A percentile compares a stretch with the other conserved stretches of the same genome.
phyloP scores from a whole-genome alignment of 1,139 yeast genomes.

The Hansenula anomala region DNA sequence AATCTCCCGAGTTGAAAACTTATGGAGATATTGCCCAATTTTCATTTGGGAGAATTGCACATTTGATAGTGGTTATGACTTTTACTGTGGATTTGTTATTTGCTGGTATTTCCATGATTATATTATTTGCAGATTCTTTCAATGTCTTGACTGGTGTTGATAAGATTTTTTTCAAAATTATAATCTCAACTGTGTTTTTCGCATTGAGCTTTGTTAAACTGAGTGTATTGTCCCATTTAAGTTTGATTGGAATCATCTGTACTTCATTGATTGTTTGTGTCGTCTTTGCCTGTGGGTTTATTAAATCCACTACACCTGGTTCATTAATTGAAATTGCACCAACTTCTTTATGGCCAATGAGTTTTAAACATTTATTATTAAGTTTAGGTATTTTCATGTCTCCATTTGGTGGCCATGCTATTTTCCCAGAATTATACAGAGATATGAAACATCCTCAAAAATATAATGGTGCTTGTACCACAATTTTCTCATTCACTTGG shows the following conservation, averaged over 20 bases:
- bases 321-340: slow-evolving; percentile 46
- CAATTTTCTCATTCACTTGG: slow-evolving; percentile 54
- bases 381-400: slow-evolving; percentile 71
- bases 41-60: slow-evolving; percentile 47
- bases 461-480: slow-evolving; percentile 35
- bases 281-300: slow-evolving; percentile 44
- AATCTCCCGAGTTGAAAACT: slow-evolving; percentile 58
- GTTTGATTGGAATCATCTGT: slow-evolving; percentile 64
- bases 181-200: slow-evolving; percentile 39
- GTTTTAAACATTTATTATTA: slow-evolving; percentile 37
- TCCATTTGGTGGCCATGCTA: slow-evolving; percentile 80
- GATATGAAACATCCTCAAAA: slow-evolving; percentile 65
- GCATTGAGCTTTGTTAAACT: slow-evolving; percentile 54
- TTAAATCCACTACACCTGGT: slow-evolving; percentile 47
- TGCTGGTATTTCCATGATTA: slow-evolving; percentile 61
- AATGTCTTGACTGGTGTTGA: slow-evolving; percentile 45
- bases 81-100: slow-evolving; percentile 68
- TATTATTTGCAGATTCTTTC: slow-evolving; percentile 71
- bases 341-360: slow-evolving; percentile 41
- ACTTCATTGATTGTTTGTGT: slow-evolving; percentile 47
- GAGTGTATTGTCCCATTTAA: slow-evolving; percentile 53
- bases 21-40: slow-evolving; percentile 75
- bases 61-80: slow-evolving; percentile 50
- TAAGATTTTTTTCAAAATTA: slow-evolving; percentile 37
- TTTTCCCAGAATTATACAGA: slow-evolving; percentile 62